Evolutionary conservation across 495 filamentous ascomycete genomes (phyloP).

Genomic region (Penicillium flavigenum): DNA sequence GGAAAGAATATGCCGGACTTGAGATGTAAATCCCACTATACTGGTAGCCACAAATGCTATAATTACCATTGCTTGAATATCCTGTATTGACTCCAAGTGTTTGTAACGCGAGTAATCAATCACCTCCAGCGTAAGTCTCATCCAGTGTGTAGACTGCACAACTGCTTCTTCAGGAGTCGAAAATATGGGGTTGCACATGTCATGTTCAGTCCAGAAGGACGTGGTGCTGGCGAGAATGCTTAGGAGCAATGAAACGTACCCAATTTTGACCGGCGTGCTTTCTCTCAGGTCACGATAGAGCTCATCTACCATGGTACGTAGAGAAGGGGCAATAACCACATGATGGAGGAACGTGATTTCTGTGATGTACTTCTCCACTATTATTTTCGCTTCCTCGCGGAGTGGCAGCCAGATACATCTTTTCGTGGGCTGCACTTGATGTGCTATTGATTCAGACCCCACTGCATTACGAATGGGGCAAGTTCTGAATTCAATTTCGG

Average conservation of each 20-base stretch:
- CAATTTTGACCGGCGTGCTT: conserved; percentile 25
- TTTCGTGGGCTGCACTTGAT: neutral
- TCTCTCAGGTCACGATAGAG: conserved; percentile 33
- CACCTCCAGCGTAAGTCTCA: conserved; percentile 37
- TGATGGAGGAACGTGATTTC: conserved; percentile 43
- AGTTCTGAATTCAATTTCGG: conserved; percentile 19
- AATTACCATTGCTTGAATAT: conserved; percentile 45
- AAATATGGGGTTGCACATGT: conserved; percentile 29
- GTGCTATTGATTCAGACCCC: neutral
- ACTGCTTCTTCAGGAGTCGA: conserved; percentile 32
- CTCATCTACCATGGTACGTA: conserved; percentile 35
- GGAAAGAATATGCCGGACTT: conserved; percentile 33
- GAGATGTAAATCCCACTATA: conserved; percentile 40
- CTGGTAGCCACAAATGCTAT: conserved; percentile 38
- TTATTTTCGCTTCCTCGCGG: conserved; percentile 36
- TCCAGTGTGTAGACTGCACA: conserved; percentile 34
- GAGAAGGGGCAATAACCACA: conserved; percentile 40
- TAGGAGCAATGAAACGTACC: conserved; percentile 42
- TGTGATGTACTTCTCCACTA: conserved; percentile 44
- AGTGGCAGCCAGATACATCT: conserved; percentile 42
- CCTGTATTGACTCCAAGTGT: conserved; percentile 37
- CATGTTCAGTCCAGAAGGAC: conserved; percentile 36
- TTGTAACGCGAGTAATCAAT: conserved; percentile 36
- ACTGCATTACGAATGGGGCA: conserved; percentile 13
- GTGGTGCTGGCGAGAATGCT: conserved; percentile 46